A percentile compares a stretch with the other conserved stretches of the same genome.
Conservation (phyloP, 2,329 filamentous ascomycete genomes). For the Cladosporium sp. region DNA sequence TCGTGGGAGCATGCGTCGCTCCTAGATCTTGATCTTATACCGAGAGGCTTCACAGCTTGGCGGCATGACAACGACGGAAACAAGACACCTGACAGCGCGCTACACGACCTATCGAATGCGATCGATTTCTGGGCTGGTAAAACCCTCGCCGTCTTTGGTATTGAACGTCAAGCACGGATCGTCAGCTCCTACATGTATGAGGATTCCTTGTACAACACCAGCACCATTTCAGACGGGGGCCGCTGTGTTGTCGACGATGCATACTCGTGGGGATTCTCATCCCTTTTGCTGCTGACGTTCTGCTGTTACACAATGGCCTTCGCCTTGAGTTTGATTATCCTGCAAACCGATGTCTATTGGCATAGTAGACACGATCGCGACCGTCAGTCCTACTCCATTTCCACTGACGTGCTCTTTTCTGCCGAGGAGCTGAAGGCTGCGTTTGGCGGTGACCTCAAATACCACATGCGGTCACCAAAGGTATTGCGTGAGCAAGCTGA, state of each 20-base stretch:
- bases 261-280: slow-evolving; percentile 12
- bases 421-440: neutral
- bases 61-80: too few species aligned
- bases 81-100: too few species aligned
- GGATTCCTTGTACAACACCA: neutral
- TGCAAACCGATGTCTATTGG: slow-evolving; percentile 13
- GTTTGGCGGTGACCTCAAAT: neutral
- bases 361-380: neutral
- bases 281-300: slow-evolving; percentile 6
- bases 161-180: too few species aligned
- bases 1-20: too few species aligned
- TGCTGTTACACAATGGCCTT: neutral
- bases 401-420: neutral
- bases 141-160: neutral
- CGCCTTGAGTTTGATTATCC: neutral
- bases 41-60: too few species aligned
- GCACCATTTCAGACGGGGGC: neutral
- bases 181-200: neutral
- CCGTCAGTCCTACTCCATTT: neutral
- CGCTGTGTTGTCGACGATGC: slow-evolving; percentile 4
- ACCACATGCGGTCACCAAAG: neutral
- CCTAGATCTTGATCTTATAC: too few species aligned
- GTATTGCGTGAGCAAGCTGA: neutral
- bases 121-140: neutral
- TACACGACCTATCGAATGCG: neutral